Conservation (phyloP, 2,329 filamentous ascomycete genomes). For the Nothophoma quercina region DNA sequence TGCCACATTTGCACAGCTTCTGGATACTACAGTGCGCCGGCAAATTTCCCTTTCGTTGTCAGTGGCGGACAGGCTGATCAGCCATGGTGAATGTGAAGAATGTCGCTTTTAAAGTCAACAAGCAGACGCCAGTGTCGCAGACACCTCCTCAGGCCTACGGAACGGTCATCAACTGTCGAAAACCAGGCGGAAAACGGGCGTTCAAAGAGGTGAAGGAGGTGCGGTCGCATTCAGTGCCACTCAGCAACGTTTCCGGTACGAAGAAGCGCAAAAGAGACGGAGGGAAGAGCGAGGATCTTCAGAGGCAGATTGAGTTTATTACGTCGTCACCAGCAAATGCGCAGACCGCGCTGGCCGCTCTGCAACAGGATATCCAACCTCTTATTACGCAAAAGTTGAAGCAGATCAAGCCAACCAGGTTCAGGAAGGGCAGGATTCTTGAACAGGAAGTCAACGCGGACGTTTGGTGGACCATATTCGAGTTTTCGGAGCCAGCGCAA, state of each 20-base stretch:
- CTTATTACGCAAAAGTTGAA: conserved; percentile 32
- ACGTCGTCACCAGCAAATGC: conserved; percentile 10
- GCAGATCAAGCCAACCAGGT: conserved; percentile 36
- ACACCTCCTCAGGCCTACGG: conserved; percentile 40
- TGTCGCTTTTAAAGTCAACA: conserved; percentile 50
- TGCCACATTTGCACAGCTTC: conserved; percentile 5
- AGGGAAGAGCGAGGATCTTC: conserved; percentile 14
- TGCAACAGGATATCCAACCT: conserved; percentile 13
- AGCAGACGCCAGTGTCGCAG: conserved; percentile 41
- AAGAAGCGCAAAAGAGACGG: conserved; percentile 32
- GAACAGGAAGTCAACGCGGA: conserved; percentile 42
- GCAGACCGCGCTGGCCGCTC: conserved; percentile 5
- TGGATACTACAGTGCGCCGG: conserved; percentile 24
- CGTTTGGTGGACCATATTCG: conserved; percentile 47
- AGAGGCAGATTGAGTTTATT: conserved; percentile 6
- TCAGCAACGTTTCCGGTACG: conserved; percentile 37
- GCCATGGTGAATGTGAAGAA: conserved; percentile 50
- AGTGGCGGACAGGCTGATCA: conserved; percentile 46
- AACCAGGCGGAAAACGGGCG: conserved; percentile 37
- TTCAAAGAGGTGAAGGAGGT: conserved; percentile 35
- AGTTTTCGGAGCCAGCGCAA: conserved; percentile 46
- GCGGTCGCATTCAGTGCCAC: conserved; percentile 39
- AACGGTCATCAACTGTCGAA: conserved; percentile 47
- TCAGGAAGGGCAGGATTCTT: conserved; percentile 38
- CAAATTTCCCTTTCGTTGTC: conserved; percentile 20